Evolutionary conservation across 345 rosid genomes (phyloP), one percentile per base, ranked within the genome.

Genomic region (Firmiana major): DNA sequence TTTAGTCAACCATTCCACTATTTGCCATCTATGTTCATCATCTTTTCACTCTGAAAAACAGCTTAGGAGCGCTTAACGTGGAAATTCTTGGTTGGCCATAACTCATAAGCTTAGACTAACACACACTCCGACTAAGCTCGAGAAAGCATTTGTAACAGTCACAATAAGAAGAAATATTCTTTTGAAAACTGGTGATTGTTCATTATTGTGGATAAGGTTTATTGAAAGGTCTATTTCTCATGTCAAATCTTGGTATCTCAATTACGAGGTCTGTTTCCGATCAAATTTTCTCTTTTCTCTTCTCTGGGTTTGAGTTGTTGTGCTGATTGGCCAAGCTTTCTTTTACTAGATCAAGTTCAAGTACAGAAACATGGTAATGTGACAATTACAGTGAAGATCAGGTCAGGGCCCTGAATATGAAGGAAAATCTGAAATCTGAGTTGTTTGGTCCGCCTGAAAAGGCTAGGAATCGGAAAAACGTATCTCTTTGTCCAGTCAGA

Each of bases 1-100:
- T 22, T 22, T 74, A 21, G 68, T 74, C 77, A 74, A 74, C 68
- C 68, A 4, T 55, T 43, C 15, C 51, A 74, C 55, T 74, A 74
- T 43, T 74, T 59, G 57, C 38, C 15, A 45, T 74, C 71, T 63
- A 75, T 42, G 13, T 58, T 62, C 63, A 62, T 77, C 70, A 7
- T 26, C 10, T 31, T 31, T 3, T 31, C 34, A 31, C 34, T 31
- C 34, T 31, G 34, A 2, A 31, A 31, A 31, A 31, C 34, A 31
- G 34, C 74, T 26, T 54, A 55, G 55, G 43, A 62, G 67, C n/a
- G n/a, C n/a, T n/a, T n/a, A n/a, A 64, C 75, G 60, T 71, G 77
- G 72, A 65, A 67, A 36, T 46, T 42, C n/a, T 59, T 72, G 4
- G n/a, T 58, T 79, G 77, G 85, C 42, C 78, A 31, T 31, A 31